A percentile compares a stretch with the other conserved stretches of the same genome.
Conservation (phyloP, 495 filamentous ascomycete genomes). For the Aspergillus saccharolyticus region DNA sequence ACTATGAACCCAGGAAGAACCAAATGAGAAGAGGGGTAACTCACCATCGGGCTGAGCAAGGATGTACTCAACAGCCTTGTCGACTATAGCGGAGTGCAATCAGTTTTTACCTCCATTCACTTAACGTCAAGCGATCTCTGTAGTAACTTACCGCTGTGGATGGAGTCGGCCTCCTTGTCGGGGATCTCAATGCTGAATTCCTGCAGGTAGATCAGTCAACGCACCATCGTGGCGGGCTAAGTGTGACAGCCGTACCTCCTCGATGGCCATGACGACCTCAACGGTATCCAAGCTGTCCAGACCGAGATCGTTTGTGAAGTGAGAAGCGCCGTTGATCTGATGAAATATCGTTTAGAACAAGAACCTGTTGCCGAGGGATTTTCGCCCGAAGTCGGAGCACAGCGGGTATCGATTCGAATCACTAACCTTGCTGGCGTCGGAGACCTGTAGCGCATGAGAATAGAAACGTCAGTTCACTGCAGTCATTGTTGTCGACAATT, state of each 20-base stretch:
- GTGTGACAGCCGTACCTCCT: constrained; percentile 67
- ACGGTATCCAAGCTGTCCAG: constrained; percentile 96
- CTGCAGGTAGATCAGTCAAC: constrained; percentile 42
- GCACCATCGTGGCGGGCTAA: constrained; percentile 6
- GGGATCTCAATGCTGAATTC: constrained; percentile 99
- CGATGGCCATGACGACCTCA: constrained; percentile 99
- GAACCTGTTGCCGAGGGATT: constrained; percentile 2
- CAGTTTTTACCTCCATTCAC: constrained; percentile 13
- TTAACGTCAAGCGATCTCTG: neutral
- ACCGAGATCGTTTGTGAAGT: constrained; percentile 95
- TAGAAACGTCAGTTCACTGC: constrained; percentile 9
- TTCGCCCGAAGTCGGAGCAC: constrained; percentile 2
- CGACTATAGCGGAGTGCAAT: constrained; percentile 55
- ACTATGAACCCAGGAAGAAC: neutral
- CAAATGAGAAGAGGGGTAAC: constrained; percentile 8
- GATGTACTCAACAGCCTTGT: constrained; percentile 95
- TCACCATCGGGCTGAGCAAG: constrained; percentile 82
- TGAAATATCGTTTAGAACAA: constrained; percentile 6
- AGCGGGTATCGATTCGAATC: constrained; percentile 10
- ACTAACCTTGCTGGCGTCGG: constrained; percentile 70
- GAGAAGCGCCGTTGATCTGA: constrained; percentile 73
- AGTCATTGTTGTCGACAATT: neutral
- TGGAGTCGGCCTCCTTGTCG: constrained; percentile 95
- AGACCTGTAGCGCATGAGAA: constrained; percentile 49
- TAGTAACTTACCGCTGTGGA: constrained; percentile 83